Base-by-base conservation (phyloP, 768 basidiomycete species). In the Russula sp. region DNA sequence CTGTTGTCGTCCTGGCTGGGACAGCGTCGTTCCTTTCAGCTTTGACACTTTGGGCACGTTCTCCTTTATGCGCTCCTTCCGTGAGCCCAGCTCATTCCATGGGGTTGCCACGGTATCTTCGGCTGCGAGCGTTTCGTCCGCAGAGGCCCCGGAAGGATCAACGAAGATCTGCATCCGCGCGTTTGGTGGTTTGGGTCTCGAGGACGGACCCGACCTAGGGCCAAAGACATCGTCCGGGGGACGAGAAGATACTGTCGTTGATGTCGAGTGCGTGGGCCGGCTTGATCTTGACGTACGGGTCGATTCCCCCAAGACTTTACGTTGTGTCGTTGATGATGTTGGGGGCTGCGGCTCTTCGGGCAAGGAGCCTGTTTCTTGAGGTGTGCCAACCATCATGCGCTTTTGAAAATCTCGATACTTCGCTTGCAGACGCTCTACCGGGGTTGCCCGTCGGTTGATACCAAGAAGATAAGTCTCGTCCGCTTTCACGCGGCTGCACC, bases 401-500 rank as follows among this genome's bases (percentile, higher is more conserved):
- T 83, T 94, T 73, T 94, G 92, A 76, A 98, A 98, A 49, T 95
- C 93, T 58, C 83, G 76, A 71, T 95, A 87, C 68, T 88, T 83
- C 57, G 77, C 80, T 73, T 90, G 84, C 3, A 99, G 80, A 55
- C 87, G 88, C 44, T 93, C 92, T 20, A 93, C 76, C 0, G 95
- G 94, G 11, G 80, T 74, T 0, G 92, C 95, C 62, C 84, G 84
- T 52, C 97, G 80, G 34, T 90, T 88, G 56, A 98, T 90, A 1
- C 94, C 97, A 4, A 99, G 80, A n/a, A 81, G 76, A 74, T 94
- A 97, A 7, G 87, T 84, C 46, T 87, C 86, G 70, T 98, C 95
- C n/a, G 96, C 94, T 64, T 94, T 89, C 63, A 83, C 83, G 61
- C 88, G 88, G 65, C 95, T 96, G 70, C 56, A 69, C 53, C 57